Evolutionary conservation across 2,329 filamentous ascomycete species (phyloP).

Genomic region (Pseudocercospora vitis): DNA sequence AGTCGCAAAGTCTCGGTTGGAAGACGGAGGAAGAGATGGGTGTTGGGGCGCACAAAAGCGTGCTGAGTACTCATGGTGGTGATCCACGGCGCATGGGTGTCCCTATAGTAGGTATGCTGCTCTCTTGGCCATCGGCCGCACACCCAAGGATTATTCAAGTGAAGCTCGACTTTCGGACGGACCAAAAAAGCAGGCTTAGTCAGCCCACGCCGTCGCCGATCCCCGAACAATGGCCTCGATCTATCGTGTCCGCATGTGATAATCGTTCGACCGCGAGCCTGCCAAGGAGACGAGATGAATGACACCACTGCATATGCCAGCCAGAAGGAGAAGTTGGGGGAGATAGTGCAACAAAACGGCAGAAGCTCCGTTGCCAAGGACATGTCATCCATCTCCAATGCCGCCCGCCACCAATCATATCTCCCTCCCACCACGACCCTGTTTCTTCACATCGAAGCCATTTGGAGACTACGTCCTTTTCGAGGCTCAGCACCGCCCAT

Average conservation of each 20-base stretch:
- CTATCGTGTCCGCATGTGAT: too few relatives aligned
- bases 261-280: too few relatives aligned
- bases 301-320: too few relatives aligned
- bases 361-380: neutral
- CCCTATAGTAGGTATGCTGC: neutral
- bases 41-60: constrained; percentile 50
- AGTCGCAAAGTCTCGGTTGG: constrained; percentile 60
- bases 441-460: neutral
- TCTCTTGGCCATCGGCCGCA: too few relatives aligned
- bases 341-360: neutral
- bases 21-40: constrained; percentile 56
- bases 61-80: constrained; percentile 41
- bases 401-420: neutral
- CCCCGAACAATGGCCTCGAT: too few relatives aligned
- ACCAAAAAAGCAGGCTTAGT: too few relatives aligned
- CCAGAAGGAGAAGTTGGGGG: too few relatives aligned
- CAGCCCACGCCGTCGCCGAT: too few relatives aligned
- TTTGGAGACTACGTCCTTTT: constrained; percentile 12
- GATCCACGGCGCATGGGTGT: neutral
- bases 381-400: neutral
- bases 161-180: too few relatives aligned
- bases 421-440: neutral
- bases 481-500: constrained; percentile 7
- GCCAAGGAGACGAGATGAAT: too few relatives aligned
- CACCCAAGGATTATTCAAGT: too few relatives aligned